phyloP scores from a whole-genome alignment of 2,329 filamentous ascomycete genomes.

The Falciphora oryzae region DNA sequence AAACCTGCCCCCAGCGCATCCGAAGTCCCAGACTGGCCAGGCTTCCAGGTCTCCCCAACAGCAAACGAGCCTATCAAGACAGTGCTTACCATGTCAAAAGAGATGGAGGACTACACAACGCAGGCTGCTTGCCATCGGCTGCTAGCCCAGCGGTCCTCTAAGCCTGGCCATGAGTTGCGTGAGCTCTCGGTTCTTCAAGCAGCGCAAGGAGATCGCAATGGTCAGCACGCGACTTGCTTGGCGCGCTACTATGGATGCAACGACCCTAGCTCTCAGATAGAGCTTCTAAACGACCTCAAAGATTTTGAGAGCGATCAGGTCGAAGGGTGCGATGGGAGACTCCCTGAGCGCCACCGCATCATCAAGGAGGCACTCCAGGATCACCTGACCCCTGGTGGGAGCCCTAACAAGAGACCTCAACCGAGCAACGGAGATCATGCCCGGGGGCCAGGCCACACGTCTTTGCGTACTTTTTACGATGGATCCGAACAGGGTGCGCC shows the following conservation, averaged over 20 bases:
- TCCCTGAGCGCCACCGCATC: too few relatives aligned
- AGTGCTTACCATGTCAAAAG: background rate
- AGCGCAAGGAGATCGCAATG: background rate
- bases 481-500: too few relatives aligned
- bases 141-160: background rate
- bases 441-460: too few relatives aligned
- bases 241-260: background rate
- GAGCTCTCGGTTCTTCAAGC: background rate
- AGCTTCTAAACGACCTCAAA: background rate
- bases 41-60: background rate
- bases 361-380: too few relatives aligned
- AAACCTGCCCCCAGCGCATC: background rate
- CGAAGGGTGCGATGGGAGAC: too few relatives aligned
- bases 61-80: background rate
- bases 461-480: too few relatives aligned
- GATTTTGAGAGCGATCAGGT: background rate
- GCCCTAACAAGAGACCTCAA: too few relatives aligned
- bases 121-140: background rate
- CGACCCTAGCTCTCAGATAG: background rate
- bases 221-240: background rate
- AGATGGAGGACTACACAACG: background rate
- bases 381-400: too few relatives aligned
- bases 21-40: background rate
- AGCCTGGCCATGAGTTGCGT: background rate
- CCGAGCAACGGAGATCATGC: too few relatives aligned